These are phyloP conservation scores for Podaxis carcinomalis DNA, from an alignment of 768 basidiomycete genomes.

Conservation along the genomic window DNA sequence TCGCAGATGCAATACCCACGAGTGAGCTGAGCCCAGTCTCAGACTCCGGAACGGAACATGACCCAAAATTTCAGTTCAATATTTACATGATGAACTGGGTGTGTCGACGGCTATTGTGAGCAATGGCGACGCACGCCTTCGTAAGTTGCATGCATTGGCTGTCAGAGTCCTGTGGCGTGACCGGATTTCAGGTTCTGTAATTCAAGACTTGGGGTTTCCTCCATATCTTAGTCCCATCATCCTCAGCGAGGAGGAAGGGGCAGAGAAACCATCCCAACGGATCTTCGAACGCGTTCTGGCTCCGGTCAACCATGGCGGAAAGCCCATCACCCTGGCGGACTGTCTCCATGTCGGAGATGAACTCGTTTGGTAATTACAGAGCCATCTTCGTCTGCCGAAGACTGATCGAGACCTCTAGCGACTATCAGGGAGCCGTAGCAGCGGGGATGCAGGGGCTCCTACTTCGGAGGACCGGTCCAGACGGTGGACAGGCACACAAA, in stretches of 20 bases:
- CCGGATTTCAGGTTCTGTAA: constrained; percentile 34
- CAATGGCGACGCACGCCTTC: constrained; percentile 70
- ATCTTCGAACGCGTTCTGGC: constrained; percentile 53
- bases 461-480: constrained; percentile 44
- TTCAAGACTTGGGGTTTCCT: constrained; percentile 59
- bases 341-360: constrained; percentile 78
- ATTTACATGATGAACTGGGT: constrained; percentile 36
- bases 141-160: constrained; percentile 33
- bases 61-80: constrained; percentile 31
- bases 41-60: background rate
- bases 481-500: constrained; percentile 45
- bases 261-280: constrained; percentile 62
- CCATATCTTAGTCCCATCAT: constrained; percentile 47
- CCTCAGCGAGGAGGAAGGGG: constrained; percentile 65
- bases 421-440: constrained; percentile 56
- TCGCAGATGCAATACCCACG: constrained; percentile 28
- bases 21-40: constrained; percentile 15
- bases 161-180: background rate
- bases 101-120: constrained; percentile 59
- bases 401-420: constrained; percentile 35
- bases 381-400: background rate
- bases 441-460: constrained; percentile 58
- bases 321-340: constrained; percentile 31
- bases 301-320: constrained; percentile 17
- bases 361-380: constrained; percentile 47